A percentile compares a stretch with the other conserved stretches of the same genome.
phyloP scores from a whole-genome alignment of 2,329 filamentous ascomycete genomes.

The Esteya vermicola region DNA sequence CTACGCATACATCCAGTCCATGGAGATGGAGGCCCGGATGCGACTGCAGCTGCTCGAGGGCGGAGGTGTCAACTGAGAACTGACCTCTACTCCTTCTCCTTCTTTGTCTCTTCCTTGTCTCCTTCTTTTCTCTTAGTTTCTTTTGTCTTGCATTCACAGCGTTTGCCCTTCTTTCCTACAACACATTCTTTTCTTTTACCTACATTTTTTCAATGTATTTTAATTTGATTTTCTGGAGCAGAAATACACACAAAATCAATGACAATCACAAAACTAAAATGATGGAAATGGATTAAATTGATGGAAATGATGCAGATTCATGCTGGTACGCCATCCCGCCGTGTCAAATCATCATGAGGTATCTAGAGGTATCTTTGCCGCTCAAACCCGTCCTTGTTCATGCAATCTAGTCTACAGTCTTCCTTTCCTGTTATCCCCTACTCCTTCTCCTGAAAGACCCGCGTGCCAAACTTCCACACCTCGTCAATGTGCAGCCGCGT shows the following conservation, averaged over 20 bases:
- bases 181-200: no score
- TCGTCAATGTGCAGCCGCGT: slow-evolving; percentile 50
- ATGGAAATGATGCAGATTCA: no score
- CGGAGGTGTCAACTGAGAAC: slow-evolving; percentile 5
- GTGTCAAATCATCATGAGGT: no score
- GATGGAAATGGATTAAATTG: no score
- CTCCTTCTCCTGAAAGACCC: slow-evolving; percentile 22
- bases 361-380: not conserved
- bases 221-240: not conserved
- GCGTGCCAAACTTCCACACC: slow-evolving; percentile 65
- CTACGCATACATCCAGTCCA: slow-evolving; percentile 13
- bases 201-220: not conserved
- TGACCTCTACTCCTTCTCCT: not conserved
- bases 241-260: not conserved
- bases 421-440: not conserved
- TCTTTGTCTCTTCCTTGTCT: not conserved
- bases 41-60: slow-evolving; percentile 11
- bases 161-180: no score
- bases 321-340: no score
- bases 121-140: not conserved
- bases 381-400: not conserved
- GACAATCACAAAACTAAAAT: not conserved
- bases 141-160: not conserved
- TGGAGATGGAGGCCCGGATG: slow-evolving; percentile 12
- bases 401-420: not conserved